Evolutionary conservation across 2,329 filamentous ascomycete genomes (phyloP), one percentile per base, ranked within the genome.

Genomic region (Juglanconis oblonga): DNA sequence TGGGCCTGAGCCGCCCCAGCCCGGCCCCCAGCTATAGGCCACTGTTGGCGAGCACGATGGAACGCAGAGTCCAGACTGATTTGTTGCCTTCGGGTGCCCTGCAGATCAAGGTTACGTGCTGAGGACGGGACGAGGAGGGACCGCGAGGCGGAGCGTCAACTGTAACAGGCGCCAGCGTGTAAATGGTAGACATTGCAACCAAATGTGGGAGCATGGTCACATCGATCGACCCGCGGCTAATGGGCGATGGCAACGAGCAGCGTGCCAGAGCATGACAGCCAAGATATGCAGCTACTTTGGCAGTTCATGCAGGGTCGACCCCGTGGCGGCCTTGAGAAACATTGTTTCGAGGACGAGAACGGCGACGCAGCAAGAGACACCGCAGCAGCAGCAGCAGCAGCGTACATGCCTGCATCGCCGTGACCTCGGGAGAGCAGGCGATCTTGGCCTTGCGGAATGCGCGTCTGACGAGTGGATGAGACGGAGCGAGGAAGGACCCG

Each of bases 281-380:
- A 24, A 24, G 17, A 24, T 2, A 24, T 24, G 17, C 17, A 24
- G 17, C 17, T 24, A 24, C 17, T 24, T 9, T 11, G 7, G 47
- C 47, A 52, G 31, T 32, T 32, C 55, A 55, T 40, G 31, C 42
- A 58, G 40, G 49, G 40, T 10, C 13, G 14, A 14, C 45, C 32
- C 38, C 52, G 47, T 48, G 51, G 52, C 38, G 55, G 45, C 56
- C 59, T 59, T 42, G n/a, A 55, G 59, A 62, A 62, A 62, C 59
- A 62, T 42, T 62, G 56, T 62, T 62, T 62, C 45, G 14, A 42
- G 47, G 6, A 17, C 50, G 33, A 33, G 33, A n/a, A 33, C 36
- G 36, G 13, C 36, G 36, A 24, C 17, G 17, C 17, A 24, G 17
- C 17, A 58, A 42, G 17, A 24, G 17, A 24, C 17, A 58, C 38